Evolutionary conservation across 2,329 filamentous ascomycete species (phyloP).

Genomic region (Claviceps paspali): DNA sequence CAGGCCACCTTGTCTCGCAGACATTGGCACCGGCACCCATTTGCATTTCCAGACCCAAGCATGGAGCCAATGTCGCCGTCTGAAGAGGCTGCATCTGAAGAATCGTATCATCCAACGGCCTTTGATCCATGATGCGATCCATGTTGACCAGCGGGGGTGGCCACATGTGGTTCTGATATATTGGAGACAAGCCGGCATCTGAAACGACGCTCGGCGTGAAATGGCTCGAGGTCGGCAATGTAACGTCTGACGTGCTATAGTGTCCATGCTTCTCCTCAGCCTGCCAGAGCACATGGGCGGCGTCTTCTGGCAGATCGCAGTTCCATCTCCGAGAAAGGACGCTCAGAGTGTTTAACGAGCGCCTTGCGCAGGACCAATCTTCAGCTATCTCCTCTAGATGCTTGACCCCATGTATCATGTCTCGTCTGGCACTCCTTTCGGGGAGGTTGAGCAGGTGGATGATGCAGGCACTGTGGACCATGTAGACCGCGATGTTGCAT

Average conservation of each 20-base stretch:
- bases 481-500: constrained; percentile 93
- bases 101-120: constrained; percentile 6
- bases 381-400: constrained; percentile 93
- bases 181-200: constrained; percentile 12
- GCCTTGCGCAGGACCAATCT: constrained; percentile 78
- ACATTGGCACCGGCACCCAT: constrained; percentile 10
- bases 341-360: constrained; percentile 72
- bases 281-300: constrained; percentile 55
- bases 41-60: constrained; percentile 8
- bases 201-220: constrained; percentile 15
- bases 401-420: constrained; percentile 80
- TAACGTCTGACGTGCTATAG: constrained; percentile 46
- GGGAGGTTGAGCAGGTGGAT: constrained; percentile 89
- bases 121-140: constrained; percentile 3
- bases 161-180: constrained; percentile 21
- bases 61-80: constrained; percentile 2
- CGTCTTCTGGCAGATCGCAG: constrained; percentile 74
- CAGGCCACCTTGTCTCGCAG: constrained; percentile 13
- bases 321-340: constrained; percentile 81
- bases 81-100: constrained; percentile 6
- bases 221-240: constrained; percentile 32
- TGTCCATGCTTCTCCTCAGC: constrained; percentile 68
- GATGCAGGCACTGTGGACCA: constrained; percentile 83
- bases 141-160: constrained; percentile 17
- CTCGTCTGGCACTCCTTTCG: constrained; percentile 76